These are phyloP conservation scores for Xylariaceae sp. DNA, from an alignment of 2,329 filamentous ascomycete genomes.

Conservation along the genomic window DNA sequence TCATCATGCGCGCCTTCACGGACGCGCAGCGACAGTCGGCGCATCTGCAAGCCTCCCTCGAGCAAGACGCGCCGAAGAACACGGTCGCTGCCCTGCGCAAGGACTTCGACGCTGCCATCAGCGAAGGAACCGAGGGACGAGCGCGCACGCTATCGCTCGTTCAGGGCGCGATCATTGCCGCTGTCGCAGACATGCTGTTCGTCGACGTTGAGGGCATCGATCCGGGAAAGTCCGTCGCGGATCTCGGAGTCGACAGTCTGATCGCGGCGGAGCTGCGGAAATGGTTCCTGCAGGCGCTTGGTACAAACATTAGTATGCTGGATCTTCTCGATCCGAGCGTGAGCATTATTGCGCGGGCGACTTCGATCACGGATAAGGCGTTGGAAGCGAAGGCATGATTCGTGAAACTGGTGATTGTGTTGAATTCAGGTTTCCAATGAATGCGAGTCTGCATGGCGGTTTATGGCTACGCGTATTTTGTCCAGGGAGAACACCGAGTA, in stretches of 20 bases:
- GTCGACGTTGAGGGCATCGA: constrained; percentile 21
- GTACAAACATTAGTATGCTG: constrained; percentile 20
- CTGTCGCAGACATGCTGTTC: constrained; percentile 24
- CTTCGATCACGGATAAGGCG: neutral
- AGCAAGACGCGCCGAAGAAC: neutral
- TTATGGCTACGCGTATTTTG: no score
- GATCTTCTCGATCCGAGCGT: constrained; percentile 16
- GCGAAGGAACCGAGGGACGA: neutral
- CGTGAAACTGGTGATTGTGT: neutral
- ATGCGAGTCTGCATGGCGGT: no score
- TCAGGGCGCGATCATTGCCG: constrained; percentile 5
- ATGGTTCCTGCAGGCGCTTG: constrained; percentile 23
- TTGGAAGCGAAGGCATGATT: neutral
- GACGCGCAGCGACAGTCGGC: constrained; percentile 12
- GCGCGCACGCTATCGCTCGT: constrained; percentile 5
- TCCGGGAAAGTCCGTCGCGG: constrained; percentile 17
- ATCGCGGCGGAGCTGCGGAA: constrained; percentile 30
- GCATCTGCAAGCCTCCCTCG: neutral
- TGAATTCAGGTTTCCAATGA: neutral
- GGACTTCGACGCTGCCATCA: constrained; percentile 9
- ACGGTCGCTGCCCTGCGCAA: neutral
- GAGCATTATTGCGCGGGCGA: neutral
- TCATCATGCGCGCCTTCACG: constrained; percentile 25
- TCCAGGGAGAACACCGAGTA: no score
- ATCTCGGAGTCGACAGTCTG: constrained; percentile 29